A percentile compares a stretch with the other conserved stretches of the same genome.
phyloP scores from a whole-genome alignment of 345 rosid species.

The Cardiospermum halicacabum region DNA sequence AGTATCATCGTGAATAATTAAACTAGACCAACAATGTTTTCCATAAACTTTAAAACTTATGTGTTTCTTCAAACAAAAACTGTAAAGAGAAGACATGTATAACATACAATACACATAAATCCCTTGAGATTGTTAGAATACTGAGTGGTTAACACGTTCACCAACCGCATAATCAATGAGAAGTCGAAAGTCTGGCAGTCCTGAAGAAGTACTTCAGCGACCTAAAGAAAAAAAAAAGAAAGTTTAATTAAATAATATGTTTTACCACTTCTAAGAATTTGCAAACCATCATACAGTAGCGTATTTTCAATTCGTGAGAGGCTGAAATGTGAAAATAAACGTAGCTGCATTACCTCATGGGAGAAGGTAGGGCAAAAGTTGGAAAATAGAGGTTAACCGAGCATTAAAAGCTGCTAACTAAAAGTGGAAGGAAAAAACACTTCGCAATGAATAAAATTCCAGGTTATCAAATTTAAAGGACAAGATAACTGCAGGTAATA shows the following conservation, averaged over 20 bases:
- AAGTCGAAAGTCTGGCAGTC: constrained; percentile 65
- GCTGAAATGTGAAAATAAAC: not conserved
- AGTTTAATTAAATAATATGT: constrained; percentile 4
- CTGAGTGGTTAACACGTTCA: constrained; percentile 55
- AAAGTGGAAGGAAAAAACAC: not conserved
- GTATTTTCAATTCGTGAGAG: not conserved
- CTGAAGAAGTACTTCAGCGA: constrained; percentile 76
- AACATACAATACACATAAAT: constrained; percentile 78
- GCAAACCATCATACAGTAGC: not conserved
- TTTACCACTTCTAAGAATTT: not conserved
- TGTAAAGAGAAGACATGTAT: constrained; percentile 11
- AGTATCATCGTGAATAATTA: constrained; percentile 8
- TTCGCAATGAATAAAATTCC: not conserved
- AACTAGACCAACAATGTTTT: not conserved
- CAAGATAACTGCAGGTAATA: no score
- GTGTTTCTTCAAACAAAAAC: not conserved
- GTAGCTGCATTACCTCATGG: not conserved
- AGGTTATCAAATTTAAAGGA: not conserved
- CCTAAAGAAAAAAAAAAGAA: constrained; percentile 42
- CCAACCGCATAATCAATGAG: constrained; percentile 75
- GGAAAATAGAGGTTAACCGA: not conserved
- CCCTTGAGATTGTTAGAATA: constrained; percentile 64
- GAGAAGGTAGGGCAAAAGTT: not conserved
- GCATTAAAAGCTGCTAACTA: not conserved
- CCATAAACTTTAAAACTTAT: not conserved